Percentiles rank a stretch among this genome's conserved stretches.
Conservation (phyloP, 352 stramenopile genomes). For the Hyaloperonospora arabidopsidis region DNA sequence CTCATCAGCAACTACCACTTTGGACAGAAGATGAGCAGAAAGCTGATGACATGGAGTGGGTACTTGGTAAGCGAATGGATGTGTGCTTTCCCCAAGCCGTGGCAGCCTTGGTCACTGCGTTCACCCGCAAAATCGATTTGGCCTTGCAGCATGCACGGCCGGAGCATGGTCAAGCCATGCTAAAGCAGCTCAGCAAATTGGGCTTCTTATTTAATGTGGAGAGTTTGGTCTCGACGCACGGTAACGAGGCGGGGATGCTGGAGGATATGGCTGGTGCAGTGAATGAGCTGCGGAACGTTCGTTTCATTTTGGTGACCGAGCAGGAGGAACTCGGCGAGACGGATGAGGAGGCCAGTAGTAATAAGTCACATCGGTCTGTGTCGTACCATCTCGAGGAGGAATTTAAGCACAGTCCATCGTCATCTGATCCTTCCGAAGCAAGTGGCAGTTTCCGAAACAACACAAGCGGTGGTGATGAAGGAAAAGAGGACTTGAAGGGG, state of each 20-base stretch:
- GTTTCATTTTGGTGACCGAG: slow-evolving; percentile 74
- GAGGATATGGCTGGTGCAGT: slow-evolving; percentile 81
- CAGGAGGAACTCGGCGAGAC: slow-evolving; percentile 40
- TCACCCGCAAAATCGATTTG: slow-evolving; percentile 74
- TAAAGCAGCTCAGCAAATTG: slow-evolving; percentile 71
- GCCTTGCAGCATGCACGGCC: slow-evolving; percentile 47
- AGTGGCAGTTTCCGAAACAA: slow-evolving; percentile 13
- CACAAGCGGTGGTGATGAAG: slow-evolving; percentile 17
- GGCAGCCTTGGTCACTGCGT: slow-evolving; percentile 68
- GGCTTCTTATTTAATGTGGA: slow-evolving; percentile 82
- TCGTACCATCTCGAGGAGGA: slow-evolving; percentile 71
- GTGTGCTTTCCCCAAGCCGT: slow-evolving; percentile 78
- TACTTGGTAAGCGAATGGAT: slow-evolving; percentile 77
- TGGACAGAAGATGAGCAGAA: slow-evolving; percentile 83
- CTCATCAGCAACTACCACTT: slow-evolving; percentile 56
- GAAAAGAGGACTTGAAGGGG: slow-evolving; percentile 15
- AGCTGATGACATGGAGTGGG: slow-evolving; percentile 63
- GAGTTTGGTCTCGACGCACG: slow-evolving; percentile 77
- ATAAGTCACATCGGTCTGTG: slow-evolving; percentile 36
- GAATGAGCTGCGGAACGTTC: slow-evolving; percentile 74
- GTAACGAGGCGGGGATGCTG: slow-evolving; percentile 84
- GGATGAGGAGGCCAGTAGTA: slow-evolving; percentile 27
- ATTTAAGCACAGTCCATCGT: slow-evolving; percentile 38
- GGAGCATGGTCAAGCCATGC: slow-evolving; percentile 46
- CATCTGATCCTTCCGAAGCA: slow-evolving; percentile 11